Base-by-base conservation (phyloP, 2,329 filamentous ascomycete species). In the Colletotrichum sp. region DNA sequence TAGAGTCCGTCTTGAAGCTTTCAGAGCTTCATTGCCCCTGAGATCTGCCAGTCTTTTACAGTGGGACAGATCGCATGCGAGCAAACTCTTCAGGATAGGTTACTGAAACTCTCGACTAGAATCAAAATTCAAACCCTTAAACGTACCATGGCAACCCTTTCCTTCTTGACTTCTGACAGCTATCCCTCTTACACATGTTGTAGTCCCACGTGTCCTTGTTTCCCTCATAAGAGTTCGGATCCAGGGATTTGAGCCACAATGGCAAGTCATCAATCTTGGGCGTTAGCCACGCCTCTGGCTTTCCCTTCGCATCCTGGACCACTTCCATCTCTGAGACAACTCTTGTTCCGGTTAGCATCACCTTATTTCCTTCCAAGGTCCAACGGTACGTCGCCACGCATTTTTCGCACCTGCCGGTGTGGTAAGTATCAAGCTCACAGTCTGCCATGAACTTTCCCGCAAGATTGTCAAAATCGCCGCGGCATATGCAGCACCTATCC, bases 41-140 rank as follows among this genome's bases (percentile, higher is more conserved):
- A 39, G 36, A 39, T 15, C 1, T 16, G 8, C 0, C 36, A 3
- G 4, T 16, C 36, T 15, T 39, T 9, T 39, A 16, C 36, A 3
- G 16, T 39, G 2, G 1, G 36, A 18, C 1, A 39, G 36, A 4
- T 39, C 1, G n/a, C n/a, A n/a, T n/a, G n/a, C n/a, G n/a, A n/a
- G n/a, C n/a, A n/a, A n/a, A n/a, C n/a, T n/a, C n/a, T n/a, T n/a
- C n/a, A n/a, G n/a, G n/a, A n/a, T n/a, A n/a, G n/a, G n/a, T n/a
- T n/a, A n/a, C n/a, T n/a, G n/a, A n/a, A n/a, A n/a, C n/a, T n/a
- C n/a, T n/a, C n/a, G n/a, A n/a, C n/a, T n/a, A n/a, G n/a, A n/a
- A n/a, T n/a, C n/a, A n/a, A n/a, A n/a, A n/a, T n/a, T n/a, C n/a
- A n/a, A n/a, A n/a, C n/a, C n/a, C n/a, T n/a, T n/a, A n/a, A n/a